A percentile compares a stretch with the other conserved stretches of the same genome.
Evolutionary conservation across 352 stramenopile genomes (phyloP).

Genomic region (Phytophthora capsici): DNA sequence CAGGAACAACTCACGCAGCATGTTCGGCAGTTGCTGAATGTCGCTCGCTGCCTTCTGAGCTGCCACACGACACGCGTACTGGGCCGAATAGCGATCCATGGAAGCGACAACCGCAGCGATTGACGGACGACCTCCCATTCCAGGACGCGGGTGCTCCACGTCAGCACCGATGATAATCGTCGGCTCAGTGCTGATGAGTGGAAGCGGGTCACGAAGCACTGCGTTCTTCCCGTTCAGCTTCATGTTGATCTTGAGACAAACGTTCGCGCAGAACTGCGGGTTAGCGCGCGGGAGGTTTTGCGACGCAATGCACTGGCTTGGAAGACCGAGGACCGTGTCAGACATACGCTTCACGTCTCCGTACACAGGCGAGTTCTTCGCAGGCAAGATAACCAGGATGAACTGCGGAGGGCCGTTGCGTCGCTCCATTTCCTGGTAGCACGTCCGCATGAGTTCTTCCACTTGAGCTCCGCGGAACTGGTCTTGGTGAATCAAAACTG

Average conservation of each 20-base stretch:
- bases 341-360: conserved; percentile 73
- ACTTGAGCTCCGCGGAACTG: conserved; percentile 44
- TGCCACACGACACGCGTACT: conserved; percentile 61
- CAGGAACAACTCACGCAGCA: conserved; percentile 77
- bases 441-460: conserved; percentile 67
- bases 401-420: conserved; percentile 44
- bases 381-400: conserved; percentile 55
- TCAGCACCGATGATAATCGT: conserved; percentile 86
- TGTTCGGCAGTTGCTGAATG: conserved; percentile 59
- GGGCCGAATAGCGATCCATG: conserved; percentile 62
- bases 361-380: conserved; percentile 48
- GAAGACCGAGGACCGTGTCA: conserved; percentile 71
- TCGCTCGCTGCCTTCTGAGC: conserved; percentile 54
- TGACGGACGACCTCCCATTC: conserved; percentile 54
- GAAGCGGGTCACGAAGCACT: conserved; percentile 49
- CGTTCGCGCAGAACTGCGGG: conserved; percentile 64
- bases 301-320: conserved; percentile 68
- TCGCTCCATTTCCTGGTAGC: conserved; percentile 37
- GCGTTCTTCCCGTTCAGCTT: conserved; percentile 77
- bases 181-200: conserved; percentile 43
- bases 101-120: conserved; percentile 83
- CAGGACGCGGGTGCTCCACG: conserved; percentile 70
- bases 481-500: conserved; percentile 44
- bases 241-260: conserved; percentile 78
- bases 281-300: conserved; percentile 48